Percentiles rank a stretch among this genome's conserved stretches.
Evolutionary conservation across 108 stramenopile genomes (phyloP).

Genomic region (Skeletonema tropicum): DNA sequence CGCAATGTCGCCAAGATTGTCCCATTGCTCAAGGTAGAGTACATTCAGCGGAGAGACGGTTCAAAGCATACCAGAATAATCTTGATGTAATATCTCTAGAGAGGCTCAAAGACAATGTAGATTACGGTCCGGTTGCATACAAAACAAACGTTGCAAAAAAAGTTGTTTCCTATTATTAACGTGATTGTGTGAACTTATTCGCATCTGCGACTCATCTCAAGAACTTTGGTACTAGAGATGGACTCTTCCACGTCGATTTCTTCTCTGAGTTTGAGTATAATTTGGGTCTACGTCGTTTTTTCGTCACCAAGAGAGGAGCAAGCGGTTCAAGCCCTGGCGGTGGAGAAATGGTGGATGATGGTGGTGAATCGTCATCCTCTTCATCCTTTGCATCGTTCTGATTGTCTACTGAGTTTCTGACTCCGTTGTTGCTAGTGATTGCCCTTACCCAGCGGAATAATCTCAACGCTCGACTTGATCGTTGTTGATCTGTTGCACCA

Average conservation of each 20-base stretch:
- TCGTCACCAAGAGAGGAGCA: not conserved
- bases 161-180: not conserved
- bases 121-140: too few species aligned
- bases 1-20: too few species aligned
- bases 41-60: too few species aligned
- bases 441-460: not conserved
- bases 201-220: not conserved
- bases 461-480: not conserved
- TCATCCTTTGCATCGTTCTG: not conserved
- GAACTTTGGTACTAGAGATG: not conserved
- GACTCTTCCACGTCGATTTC: not conserved
- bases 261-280: not conserved
- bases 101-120: too few species aligned
- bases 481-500: constrained; percentile 6
- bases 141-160: too few species aligned
- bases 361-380: not conserved
- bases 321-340: not conserved
- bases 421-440: not conserved
- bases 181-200: not conserved
- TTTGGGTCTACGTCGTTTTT: not conserved
- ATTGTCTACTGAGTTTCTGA: not conserved
- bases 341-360: not conserved
- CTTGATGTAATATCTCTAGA: too few species aligned
- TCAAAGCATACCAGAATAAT: too few species aligned
- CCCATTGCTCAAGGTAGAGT: too few species aligned